Conservation (phyloP, 352 stramenopile species). For the Globisporangium splendens region DNA sequence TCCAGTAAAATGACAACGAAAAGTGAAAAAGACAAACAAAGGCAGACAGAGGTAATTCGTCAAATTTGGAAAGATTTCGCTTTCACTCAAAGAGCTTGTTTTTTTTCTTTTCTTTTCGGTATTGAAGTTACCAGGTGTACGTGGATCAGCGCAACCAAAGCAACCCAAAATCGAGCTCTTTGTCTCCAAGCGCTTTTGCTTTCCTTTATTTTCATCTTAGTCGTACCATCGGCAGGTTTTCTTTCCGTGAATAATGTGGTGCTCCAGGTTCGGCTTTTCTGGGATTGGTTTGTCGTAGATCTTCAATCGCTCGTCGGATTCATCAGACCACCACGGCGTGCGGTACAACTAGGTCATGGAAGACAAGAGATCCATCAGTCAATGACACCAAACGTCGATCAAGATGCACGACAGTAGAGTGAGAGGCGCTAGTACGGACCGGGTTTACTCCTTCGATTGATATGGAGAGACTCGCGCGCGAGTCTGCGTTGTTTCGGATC, state of each 20-base stretch:
- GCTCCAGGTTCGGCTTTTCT: conserved; percentile 6
- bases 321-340: conserved; percentile 41
- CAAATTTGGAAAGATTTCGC: too few species aligned
- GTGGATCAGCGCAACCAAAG: background rate
- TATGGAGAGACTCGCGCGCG: conserved; percentile 18
- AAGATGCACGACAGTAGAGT: too few species aligned
- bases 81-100: too few species aligned
- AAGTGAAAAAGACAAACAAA: background rate
- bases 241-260: conserved; percentile 28
- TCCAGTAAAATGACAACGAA: conserved; percentile 50
- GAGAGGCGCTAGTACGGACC: conserved; percentile 12
- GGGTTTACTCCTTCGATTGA: conserved; percentile 22
- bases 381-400: background rate
- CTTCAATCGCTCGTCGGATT: conserved; percentile 23
- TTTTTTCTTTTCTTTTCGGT: too few species aligned
- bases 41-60: background rate
- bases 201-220: conserved; percentile 14
- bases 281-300: conserved; percentile 16
- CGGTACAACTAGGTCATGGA: conserved; percentile 20
- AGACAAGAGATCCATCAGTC: background rate
- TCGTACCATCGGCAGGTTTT: conserved; percentile 54
- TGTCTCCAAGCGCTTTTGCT: background rate
- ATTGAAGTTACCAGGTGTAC: too few species aligned
- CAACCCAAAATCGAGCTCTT: background rate
- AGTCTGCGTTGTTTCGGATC: conserved; percentile 25